phyloP scores from a whole-genome alignment of 139 green algal species.

The Coelastrella sp. region DNA sequence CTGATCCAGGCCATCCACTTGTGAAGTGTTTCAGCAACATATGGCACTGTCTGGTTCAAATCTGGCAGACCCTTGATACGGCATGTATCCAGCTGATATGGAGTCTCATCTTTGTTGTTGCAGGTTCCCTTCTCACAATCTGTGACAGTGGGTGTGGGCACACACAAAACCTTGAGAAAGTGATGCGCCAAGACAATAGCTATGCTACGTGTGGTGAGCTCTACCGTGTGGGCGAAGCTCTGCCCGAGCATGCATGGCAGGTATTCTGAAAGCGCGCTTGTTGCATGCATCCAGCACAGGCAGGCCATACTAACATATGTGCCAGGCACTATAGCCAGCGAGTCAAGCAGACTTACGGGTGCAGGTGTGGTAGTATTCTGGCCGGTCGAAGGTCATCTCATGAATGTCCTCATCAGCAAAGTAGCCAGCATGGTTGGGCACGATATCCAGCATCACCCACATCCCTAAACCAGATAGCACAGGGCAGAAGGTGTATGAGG shows the following conservation, averaged over 20 bases:
- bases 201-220: too few species aligned
- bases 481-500: background rate
- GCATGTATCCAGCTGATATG: background rate
- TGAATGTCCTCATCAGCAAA: slow-evolving; percentile 18
- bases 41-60: slow-evolving; percentile 49
- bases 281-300: background rate
- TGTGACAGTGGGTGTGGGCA: background rate
- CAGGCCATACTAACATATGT: background rate
- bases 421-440: slow-evolving; percentile 62
- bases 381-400: slow-evolving; percentile 48
- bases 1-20: slow-evolving; percentile 39
- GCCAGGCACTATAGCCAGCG: too few species aligned
- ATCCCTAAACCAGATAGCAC: slow-evolving; percentile 25
- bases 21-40: slow-evolving; percentile 27
- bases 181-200: too few species aligned
- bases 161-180: too few species aligned
- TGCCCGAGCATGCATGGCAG: background rate
- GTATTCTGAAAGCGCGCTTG: background rate
- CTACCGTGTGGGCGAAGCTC: too few species aligned
- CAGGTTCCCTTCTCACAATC: slow-evolving; percentile 26
- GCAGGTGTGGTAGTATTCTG: slow-evolving; percentile 49
- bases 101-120: slow-evolving; percentile 10
- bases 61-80: slow-evolving; percentile 46
- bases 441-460: slow-evolving; percentile 57
- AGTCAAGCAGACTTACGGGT: background rate